These are phyloP conservation scores for Paxillus rubicundulus DNA, from an alignment of 768 basidiomycete species.

Conservation along the genomic window DNA sequence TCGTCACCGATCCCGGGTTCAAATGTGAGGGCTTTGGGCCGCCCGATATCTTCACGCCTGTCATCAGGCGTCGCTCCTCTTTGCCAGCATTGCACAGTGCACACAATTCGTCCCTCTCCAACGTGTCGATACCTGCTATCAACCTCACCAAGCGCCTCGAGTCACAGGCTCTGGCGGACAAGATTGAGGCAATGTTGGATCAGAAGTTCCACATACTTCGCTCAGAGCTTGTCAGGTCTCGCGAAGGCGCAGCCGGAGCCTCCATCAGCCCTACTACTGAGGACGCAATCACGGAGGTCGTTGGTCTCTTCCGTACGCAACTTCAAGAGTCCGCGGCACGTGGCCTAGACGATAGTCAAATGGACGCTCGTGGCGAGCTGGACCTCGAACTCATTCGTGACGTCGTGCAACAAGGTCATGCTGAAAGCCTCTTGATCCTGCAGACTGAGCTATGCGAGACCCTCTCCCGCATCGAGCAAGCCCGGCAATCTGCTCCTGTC, in stretches of 20 bases:
- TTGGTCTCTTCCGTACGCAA: conserved; percentile 65
- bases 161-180: conserved; percentile 57
- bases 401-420: conserved; percentile 64
- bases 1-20: conserved; percentile 58
- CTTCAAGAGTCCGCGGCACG: conserved; percentile 60
- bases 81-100: conserved; percentile 52
- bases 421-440: conserved; percentile 54
- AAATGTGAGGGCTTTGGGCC: conserved; percentile 28
- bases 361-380: conserved; percentile 73
- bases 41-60: conserved; percentile 45
- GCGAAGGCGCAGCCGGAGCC: conserved; percentile 22
- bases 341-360: conserved; percentile 57
- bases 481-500: conserved; percentile 9
- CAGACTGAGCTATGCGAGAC: conserved; percentile 59
- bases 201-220: conserved; percentile 60
- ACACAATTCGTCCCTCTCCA: conserved; percentile 43
- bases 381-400: conserved; percentile 76
- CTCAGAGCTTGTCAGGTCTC: conserved; percentile 35
- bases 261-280: conserved; percentile 49
- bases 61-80: conserved; percentile 52
- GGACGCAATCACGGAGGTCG: conserved; percentile 61
- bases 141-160: conserved; percentile 58
- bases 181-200: conserved; percentile 63
- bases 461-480: conserved; percentile 41
- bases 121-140: conserved; percentile 42